Evolutionary conservation across 1,139 yeast species (phyloP).

Genomic region (Kluyveromyces sp.): DNA sequence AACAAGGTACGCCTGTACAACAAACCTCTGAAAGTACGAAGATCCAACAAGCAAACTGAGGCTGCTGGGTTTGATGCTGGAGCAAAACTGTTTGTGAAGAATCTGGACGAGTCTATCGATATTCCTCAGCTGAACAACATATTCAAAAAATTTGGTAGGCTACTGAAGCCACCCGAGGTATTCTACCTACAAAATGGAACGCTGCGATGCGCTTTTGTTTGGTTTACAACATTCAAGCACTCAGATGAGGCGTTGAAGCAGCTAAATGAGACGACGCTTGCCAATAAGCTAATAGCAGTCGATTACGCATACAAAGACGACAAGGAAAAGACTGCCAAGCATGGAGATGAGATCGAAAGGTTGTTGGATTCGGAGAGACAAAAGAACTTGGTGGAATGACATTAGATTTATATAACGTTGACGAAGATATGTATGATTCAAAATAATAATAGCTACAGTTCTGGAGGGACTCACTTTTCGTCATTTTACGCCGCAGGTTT

Average conservation of each 20-base stretch:
- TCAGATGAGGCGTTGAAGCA: conserved; percentile 68
- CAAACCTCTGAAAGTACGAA: conserved; percentile 53
- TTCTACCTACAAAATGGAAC: conserved; percentile 48
- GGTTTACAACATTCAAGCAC: conserved; percentile 54
- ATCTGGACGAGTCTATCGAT: conserved; percentile 64
- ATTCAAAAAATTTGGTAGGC: conserved; percentile 63
- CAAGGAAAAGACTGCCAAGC: conserved; percentile 46
- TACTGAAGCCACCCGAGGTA: conserved; percentile 47
- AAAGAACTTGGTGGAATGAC: conserved; percentile 18
- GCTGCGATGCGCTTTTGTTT: conserved; percentile 54
- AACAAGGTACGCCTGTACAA: conserved; percentile 51
- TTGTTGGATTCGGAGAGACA: conserved; percentile 62
- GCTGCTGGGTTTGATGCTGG: conserved; percentile 46
- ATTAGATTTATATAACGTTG: neutral
- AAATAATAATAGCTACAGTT: neutral
- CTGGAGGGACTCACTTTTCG: conserved; percentile 13
- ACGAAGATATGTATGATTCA: neutral
- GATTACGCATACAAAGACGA: conserved; percentile 71
- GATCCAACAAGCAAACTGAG: conserved; percentile 33
- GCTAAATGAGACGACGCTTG: conserved; percentile 61
- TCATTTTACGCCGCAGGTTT: conserved; percentile 11
- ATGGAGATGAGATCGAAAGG: conserved; percentile 80
- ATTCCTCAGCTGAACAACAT: conserved; percentile 51
- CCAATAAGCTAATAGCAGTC: conserved; percentile 57
- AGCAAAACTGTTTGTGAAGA: conserved; percentile 69